Evolutionary conservation across 1,284 basidiomycete genomes (phyloP).

Genomic region (Papiliotrema terrestris): DNA sequence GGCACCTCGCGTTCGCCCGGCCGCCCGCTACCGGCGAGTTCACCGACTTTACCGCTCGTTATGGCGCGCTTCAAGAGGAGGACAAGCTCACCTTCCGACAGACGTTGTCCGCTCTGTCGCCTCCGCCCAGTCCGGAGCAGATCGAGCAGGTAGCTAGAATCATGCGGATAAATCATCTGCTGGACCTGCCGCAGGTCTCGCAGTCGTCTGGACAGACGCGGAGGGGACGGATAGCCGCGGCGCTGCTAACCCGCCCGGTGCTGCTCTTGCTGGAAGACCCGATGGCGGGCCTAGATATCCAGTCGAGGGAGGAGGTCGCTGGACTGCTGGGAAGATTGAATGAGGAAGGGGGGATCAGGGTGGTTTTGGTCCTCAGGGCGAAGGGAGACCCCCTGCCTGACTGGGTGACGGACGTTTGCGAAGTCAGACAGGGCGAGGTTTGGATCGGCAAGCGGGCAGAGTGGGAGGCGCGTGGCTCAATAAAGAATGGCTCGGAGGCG

Average conservation of each 20-base stretch:
- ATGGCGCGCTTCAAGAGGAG: constrained; percentile 78
- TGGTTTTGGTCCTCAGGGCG: constrained; percentile 74
- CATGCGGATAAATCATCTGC: constrained; percentile 59
- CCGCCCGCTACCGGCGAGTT: constrained; percentile 68
- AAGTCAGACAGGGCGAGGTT: constrained; percentile 57
- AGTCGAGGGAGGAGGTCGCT: constrained; percentile 40
- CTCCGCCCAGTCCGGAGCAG: constrained; percentile 34
- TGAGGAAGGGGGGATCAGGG: constrained; percentile 41
- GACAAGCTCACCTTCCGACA: constrained; percentile 63
- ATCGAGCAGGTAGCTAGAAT: constrained; percentile 44
- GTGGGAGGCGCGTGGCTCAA: constrained; percentile 31
- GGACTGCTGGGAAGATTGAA: constrained; percentile 42
- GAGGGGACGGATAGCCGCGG: constrained; percentile 75
- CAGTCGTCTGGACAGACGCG: constrained; percentile 90
- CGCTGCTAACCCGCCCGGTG: constrained; percentile 66
- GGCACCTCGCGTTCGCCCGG: constrained; percentile 71
- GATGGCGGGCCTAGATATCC: constrained; percentile 46
- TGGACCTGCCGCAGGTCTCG: constrained; percentile 78
- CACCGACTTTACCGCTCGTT: constrained; percentile 85
- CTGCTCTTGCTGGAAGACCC: constrained; percentile 82
- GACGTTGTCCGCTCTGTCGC: constrained; percentile 28
- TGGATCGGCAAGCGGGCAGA: constrained; percentile 53
- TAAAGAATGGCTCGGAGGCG: constrained; percentile 46
- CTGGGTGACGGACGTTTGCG: constrained; percentile 70
- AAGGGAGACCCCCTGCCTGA: constrained; percentile 65